Base-by-base conservation (phyloP, 1,284 basidiomycete genomes). In the Fomitopsis betulina region DNA sequence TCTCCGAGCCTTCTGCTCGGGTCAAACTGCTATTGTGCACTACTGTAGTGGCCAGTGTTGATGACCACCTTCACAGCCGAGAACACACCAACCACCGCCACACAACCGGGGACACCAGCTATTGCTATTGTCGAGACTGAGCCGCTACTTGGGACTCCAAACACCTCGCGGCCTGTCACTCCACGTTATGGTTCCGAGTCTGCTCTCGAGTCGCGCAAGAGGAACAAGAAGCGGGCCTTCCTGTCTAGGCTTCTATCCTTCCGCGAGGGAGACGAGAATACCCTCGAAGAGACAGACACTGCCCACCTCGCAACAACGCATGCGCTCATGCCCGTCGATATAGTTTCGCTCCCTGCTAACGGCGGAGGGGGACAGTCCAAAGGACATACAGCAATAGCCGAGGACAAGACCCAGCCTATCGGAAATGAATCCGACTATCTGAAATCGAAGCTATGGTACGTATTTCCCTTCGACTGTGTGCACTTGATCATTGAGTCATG, bases 371-470 rank as follows among this genome's bases (percentile, higher is more conserved):
- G 32, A 25, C 35, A 5, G 12, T 17, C 25, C 27, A n/a, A 19
- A 25, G n/a, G 27, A 5, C 7, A 12, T 9, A 23, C 35, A 15
- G 61, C 43, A 25, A 68, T 62, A 9, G 63, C 70, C 8, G 68
- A 68, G 39, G 67, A 74, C 23, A 73, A 73, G 54, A 77, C 76
- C 2, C 27, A 33, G n/a, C 9, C 27, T n/a, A 58, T 64, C 37
- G 65, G 59, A 7, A 69, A 63, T 53, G 75, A 91, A 67, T 79
- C 80, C 47, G 84, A 84, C 58, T 96, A 96, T 73, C 76, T 98
- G 19, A 86, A 81, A 63, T 93, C 90, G 7, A 93, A 87, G 69
- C 69, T 96, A 60, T 99, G 90, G 90, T 89, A 65, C 33, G 72
- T 55, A 19, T n/a, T n/a, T n/a, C n/a, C 42, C 7, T 39, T 13